A percentile compares a stretch with the other conserved stretches of the same genome.
Evolutionary conservation across 2,329 filamentous ascomycete genomes (phyloP).

Genomic region (Colletotrichum spinosum): DNA sequence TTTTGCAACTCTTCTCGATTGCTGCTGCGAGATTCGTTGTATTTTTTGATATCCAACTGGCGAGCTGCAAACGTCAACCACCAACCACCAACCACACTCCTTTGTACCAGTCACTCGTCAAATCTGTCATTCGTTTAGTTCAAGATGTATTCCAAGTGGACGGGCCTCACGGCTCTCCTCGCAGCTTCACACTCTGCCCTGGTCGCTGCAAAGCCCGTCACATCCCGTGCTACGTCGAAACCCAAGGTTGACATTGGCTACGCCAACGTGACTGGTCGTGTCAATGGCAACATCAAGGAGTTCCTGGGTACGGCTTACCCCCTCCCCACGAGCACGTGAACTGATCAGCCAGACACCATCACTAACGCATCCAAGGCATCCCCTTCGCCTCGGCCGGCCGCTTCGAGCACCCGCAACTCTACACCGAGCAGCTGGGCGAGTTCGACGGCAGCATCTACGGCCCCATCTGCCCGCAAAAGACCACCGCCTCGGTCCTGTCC

Average conservation of each 20-base stretch:
- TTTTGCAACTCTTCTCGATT: neutral
- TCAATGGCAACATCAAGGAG: conserved; percentile 16
- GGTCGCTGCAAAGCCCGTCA: conserved; percentile 1
- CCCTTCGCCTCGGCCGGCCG: conserved; percentile 24
- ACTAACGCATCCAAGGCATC: conserved; percentile 13
- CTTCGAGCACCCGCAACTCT: conserved; percentile 24
- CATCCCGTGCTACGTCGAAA: neutral
- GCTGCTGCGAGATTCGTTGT: neutral
- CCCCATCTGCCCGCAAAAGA: conserved; percentile 24
- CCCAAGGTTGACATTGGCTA: conserved; percentile 23
- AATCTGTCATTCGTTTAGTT: neutral
- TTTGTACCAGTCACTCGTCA: neutral
- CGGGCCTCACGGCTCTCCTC: conserved; percentile 1
- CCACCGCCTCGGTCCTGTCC: conserved; percentile 9
- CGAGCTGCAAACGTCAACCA: conserved; percentile 9
- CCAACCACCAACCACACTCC: conserved; percentile 10
- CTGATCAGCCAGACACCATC: accelerated
- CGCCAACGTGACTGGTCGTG: conserved; percentile 15
- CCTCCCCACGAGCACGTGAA: accelerated
- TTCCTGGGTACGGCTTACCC: conserved; percentile 1
- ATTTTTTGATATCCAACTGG: conserved; percentile 4
- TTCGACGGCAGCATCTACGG: conserved; percentile 21
- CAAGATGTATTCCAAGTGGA: neutral
- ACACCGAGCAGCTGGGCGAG: conserved; percentile 16
- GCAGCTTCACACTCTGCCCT: conserved; percentile 8